phyloP scores from a whole-genome alignment of 2,329 filamentous ascomycete species.

The Nothophoma quercina region DNA sequence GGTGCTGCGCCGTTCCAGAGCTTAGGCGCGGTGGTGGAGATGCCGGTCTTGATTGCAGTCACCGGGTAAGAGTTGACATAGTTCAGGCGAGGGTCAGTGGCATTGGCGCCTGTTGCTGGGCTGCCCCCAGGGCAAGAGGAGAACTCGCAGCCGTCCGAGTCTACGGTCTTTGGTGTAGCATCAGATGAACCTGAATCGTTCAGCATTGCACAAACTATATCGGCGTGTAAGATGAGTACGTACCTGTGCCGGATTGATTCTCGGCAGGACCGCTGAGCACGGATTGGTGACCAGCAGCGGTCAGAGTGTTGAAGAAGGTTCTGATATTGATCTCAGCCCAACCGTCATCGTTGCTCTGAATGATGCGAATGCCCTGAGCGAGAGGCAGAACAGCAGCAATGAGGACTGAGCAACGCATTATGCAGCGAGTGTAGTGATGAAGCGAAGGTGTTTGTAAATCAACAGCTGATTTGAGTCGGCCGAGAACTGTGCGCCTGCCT shows the following conservation, averaged over 20 bases:
- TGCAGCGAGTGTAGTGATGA: slow-evolving; percentile 2
- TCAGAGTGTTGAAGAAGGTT: slow-evolving; percentile 65
- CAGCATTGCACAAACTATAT: too few species aligned
- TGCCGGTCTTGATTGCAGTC: slow-evolving; percentile 69
- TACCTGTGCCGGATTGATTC: slow-evolving; percentile 69
- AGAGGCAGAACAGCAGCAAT: slow-evolving; percentile 37
- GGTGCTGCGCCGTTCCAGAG: slow-evolving; percentile 62
- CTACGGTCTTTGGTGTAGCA: slow-evolving; percentile 57
- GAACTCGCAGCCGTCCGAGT: slow-evolving; percentile 63
- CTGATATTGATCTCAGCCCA: slow-evolving; percentile 75
- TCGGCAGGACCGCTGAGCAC: slow-evolving; percentile 72
- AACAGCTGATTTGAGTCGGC: neutral
- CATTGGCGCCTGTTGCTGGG: slow-evolving; percentile 65
- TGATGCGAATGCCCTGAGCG: slow-evolving; percentile 41
- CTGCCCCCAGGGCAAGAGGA: slow-evolving; percentile 67
- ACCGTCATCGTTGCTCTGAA: slow-evolving; percentile 76
- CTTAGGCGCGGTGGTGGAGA: slow-evolving; percentile 62
- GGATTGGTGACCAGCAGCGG: slow-evolving; percentile 64
- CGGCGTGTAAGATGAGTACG: slow-evolving; percentile 10
- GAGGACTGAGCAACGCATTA: slow-evolving; percentile 37
- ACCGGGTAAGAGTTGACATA: slow-evolving; percentile 76
- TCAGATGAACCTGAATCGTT: slow-evolving; percentile 60
- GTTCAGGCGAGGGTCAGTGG: slow-evolving; percentile 66
- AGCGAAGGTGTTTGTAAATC: neutral
- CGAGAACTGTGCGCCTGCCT: neutral